Base-by-base conservation (phyloP, 306 rosid species). In the Senna siamea region DNA sequence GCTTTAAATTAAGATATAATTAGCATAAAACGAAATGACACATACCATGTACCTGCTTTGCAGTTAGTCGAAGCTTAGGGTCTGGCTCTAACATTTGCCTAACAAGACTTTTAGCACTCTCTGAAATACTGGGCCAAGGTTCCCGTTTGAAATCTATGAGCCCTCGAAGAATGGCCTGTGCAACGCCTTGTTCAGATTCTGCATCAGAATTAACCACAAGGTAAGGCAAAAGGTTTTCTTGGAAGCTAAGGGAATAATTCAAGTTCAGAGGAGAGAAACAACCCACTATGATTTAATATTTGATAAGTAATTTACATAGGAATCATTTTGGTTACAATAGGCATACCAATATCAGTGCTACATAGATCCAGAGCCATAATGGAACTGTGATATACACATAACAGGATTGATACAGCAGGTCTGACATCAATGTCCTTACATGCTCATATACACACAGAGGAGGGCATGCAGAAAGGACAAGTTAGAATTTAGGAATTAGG, bases 151-250 rank as follows among this genome's bases (percentile, higher is more conserved):
- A 95, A 86, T 95, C 99, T 81, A 95, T 92, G 63, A 83, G 84
- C 80, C 99, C 99, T 38, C 96, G 89, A 46, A 87, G 87, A 82
- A 91, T 91, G 23, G 94, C 94, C 79, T 85, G 90, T 40, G 97
- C 94, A 87, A 91, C 92, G 62, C 92, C 93, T 78, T 95, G 99
- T 83, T 95, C 99, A 78, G 99, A 90, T 85, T 95, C 99, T 95
- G 94, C 84, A 78, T 71, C 22, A 76, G 76, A 85, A 82, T 67
- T 63, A 76, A 53, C 74, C 63, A 57, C 73, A 30, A 53, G 69
- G 65, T 74, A 46, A 74, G 75, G 66, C 11, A 34, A 57, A 70
- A 38, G 15, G 35, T 14, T 68, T 52, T 52, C 10, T 9, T 22
- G 18, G 12, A 43, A 35, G 12, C 56, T 46, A 5, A 18, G 71